These are phyloP conservation scores for Populus deltoides DNA, from an alignment of 345 rosid species.

Conservation along the genomic window DNA sequence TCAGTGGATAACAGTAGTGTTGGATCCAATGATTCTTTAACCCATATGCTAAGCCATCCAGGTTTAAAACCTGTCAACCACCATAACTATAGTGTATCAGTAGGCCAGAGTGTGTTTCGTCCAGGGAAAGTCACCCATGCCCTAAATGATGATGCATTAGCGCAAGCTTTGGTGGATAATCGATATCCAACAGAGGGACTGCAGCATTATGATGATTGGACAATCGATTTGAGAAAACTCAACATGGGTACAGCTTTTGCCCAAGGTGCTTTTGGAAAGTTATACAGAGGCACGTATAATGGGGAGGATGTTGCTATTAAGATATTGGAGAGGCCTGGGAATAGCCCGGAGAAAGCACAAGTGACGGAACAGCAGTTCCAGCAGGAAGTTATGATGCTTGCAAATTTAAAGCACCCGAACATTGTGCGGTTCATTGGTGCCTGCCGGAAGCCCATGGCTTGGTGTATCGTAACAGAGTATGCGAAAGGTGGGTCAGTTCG, in stretches of 20 bases:
- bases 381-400: constrained; percentile 36
- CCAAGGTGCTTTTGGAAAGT: constrained; percentile 69
- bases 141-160: constrained; percentile 56
- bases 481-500: constrained; percentile 32
- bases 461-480: constrained; percentile 32
- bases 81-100: constrained; percentile 40
- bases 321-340: constrained; percentile 32
- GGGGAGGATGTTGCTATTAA: constrained; percentile 33
- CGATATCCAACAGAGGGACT: constrained; percentile 53
- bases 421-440: constrained; percentile 30
- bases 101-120: constrained; percentile 56
- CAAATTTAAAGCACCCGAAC: constrained; percentile 28
- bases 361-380: constrained; percentile 33
- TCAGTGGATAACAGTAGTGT: constrained; percentile 66
- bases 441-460: constrained; percentile 31
- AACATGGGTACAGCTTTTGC: constrained; percentile 73
- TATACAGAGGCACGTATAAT: constrained; percentile 39
- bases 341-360: constrained; percentile 22
- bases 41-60: constrained; percentile 63
- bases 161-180: constrained; percentile 58
- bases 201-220: constrained; percentile 56
- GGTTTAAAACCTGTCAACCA: constrained; percentile 48
- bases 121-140: constrained; percentile 53
- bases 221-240: constrained; percentile 59
- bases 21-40: constrained; percentile 63